A percentile compares a stretch with the other conserved stretches of the same genome.
Evolutionary conservation across 1,284 basidiomycete species (phyloP).

Genomic region (Schizophyllum commune): DNA sequence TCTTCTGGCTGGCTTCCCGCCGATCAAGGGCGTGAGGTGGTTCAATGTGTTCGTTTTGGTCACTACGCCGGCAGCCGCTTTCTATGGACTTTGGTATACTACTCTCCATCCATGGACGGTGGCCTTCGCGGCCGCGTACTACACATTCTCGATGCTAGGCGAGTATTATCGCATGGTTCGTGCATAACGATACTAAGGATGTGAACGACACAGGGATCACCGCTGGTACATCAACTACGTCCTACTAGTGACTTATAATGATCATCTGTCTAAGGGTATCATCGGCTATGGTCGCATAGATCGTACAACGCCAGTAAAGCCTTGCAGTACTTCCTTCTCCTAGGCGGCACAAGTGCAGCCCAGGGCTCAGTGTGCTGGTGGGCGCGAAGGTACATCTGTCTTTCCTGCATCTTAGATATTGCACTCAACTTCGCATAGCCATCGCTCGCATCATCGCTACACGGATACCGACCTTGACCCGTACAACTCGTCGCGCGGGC

Average conservation of each 20-base stretch:
- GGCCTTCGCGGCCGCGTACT: slow-evolving; percentile 57
- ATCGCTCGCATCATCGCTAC: slow-evolving; percentile 81
- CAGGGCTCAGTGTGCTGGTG: slow-evolving; percentile 92
- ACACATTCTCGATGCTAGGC: slow-evolving; percentile 71
- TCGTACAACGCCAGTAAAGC: slow-evolving; percentile 76
- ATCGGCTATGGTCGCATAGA: slow-evolving; percentile 67
- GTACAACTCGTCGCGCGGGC: slow-evolving; percentile 70
- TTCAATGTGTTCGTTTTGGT: slow-evolving; percentile 62
- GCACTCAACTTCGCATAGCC: too few species aligned
- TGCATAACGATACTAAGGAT: background rate
- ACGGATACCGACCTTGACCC: slow-evolving; percentile 85
- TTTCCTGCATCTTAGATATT: too few species aligned
- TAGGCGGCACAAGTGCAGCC: slow-evolving; percentile 79
- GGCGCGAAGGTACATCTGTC: slow-evolving; percentile 24
- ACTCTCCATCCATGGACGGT: slow-evolving; percentile 43
- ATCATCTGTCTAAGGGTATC: background rate
- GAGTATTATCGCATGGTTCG: slow-evolving; percentile 15
- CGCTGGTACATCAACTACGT: slow-evolving; percentile 38
- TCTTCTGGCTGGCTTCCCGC: slow-evolving; percentile 31
- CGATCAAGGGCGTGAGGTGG: slow-evolving; percentile 49
- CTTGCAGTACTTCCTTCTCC: slow-evolving; percentile 69
- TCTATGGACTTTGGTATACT: slow-evolving; percentile 56
- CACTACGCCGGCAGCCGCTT: slow-evolving; percentile 57
- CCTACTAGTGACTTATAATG: background rate
- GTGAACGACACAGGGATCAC: slow-evolving; percentile 38